Conservation (phyloP, 176 grass and related monocot species). For the Oropetium thomaeum region DNA sequence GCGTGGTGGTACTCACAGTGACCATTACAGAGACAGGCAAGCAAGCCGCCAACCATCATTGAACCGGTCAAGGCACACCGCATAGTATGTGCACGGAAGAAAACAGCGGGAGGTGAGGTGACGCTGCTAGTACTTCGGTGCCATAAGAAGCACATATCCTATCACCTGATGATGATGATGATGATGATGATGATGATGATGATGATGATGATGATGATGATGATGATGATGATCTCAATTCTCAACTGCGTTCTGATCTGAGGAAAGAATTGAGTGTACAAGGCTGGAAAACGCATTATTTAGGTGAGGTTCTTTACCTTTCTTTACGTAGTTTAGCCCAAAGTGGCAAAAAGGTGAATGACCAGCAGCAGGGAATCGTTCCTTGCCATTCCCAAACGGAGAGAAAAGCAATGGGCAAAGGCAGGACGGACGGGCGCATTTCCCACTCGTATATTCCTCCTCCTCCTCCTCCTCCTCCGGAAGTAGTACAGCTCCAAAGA, state of each 20-base stretch:
- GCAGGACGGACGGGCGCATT: too few relatives aligned
- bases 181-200: too few relatives aligned
- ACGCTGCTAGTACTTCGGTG: not conserved
- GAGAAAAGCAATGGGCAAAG: constrained; percentile 21
- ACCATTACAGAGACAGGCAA: not conserved
- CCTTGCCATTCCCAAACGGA: constrained; percentile 21
- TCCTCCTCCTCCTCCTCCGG: too few relatives aligned
- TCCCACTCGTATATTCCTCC: constrained; percentile 32
- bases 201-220: too few relatives aligned
- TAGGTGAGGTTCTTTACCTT: constrained; percentile 38
- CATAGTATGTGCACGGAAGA: too few relatives aligned
- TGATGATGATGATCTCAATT: too few relatives aligned
- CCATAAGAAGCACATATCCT: not conserved
- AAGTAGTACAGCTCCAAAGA: not conserved
- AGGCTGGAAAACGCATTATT: constrained; percentile 7
- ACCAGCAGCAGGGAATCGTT: constrained; percentile 36
- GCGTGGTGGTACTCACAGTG: not conserved
- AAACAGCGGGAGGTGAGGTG: not conserved
- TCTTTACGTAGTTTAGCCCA: constrained; percentile 46
- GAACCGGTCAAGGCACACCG: constrained; percentile 1
- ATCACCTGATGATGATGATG: not conserved
- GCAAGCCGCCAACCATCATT: not conserved
- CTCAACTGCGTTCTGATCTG: not conserved
- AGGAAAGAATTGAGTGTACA: constrained; percentile 4
- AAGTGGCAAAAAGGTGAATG: constrained; percentile 29